Conservation (phyloP, 1,284 basidiomycete genomes). For the Amylostereum areolatum region DNA sequence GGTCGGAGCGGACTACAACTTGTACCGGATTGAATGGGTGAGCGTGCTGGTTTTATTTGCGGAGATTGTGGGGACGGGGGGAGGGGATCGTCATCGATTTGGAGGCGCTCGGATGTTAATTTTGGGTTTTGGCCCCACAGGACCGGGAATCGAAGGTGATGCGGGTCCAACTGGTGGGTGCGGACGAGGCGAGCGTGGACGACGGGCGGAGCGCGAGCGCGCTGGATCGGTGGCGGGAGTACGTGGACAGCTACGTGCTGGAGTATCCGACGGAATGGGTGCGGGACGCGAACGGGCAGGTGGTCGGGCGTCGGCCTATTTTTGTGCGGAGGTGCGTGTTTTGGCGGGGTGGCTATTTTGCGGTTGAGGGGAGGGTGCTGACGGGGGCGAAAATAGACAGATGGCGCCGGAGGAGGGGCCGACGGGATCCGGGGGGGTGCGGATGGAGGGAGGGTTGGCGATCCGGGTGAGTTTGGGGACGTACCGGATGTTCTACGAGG, state of each 20-base stretch:
- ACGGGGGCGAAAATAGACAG: constrained; percentile 25
- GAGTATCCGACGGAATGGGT: constrained; percentile 67
- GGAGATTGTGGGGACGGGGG: too few species aligned
- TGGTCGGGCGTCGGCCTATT: constrained; percentile 2
- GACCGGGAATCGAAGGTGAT: constrained; percentile 57
- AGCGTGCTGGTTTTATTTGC: too few species aligned
- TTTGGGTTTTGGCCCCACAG: constrained; percentile 31
- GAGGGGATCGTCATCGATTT: too few species aligned
- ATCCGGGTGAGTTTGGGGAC: constrained; percentile 60
- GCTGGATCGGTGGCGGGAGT: constrained; percentile 73
- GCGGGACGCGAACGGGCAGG: constrained; percentile 35
- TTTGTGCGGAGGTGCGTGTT: constrained; percentile 42
- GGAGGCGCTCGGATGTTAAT: too few species aligned
- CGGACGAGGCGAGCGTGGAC: constrained; percentile 75
- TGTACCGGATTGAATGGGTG: constrained; percentile 93
- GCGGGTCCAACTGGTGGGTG: constrained; percentile 72
- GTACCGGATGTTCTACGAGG: constrained; percentile 75
- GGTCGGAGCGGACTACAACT: constrained; percentile 82
- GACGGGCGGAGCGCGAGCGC: constrained; percentile 37
- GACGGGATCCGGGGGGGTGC: constrained; percentile 17
- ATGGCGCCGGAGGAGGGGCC: constrained; percentile 21
- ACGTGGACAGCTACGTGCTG: constrained; percentile 83
- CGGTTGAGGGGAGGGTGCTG: constrained; percentile 14
- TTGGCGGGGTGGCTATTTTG: constrained; percentile 2
- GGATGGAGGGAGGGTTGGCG: constrained; percentile 31